Percentiles rank a stretch among this genome's conserved stretches.
phyloP scores from a whole-genome alignment of 2,329 filamentous ascomycete species.

The Verticillium tricorpus region DNA sequence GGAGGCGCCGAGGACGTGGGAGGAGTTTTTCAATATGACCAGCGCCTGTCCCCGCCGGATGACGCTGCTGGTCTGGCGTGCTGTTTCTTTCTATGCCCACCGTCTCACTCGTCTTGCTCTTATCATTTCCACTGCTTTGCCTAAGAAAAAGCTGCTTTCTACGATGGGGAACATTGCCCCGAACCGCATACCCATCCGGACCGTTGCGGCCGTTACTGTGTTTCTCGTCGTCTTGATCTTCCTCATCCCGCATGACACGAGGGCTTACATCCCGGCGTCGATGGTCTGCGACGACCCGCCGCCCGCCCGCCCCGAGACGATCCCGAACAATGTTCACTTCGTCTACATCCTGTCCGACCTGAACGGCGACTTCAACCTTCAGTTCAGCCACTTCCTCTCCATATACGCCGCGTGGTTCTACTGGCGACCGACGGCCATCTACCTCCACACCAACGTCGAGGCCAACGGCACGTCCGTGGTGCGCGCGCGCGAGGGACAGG shows the following conservation, averaged over 20 bases:
- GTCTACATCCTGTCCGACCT: slow-evolving; percentile 17
- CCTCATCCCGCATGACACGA: background rate
- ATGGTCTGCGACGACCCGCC: background rate
- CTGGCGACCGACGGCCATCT: slow-evolving; percentile 17
- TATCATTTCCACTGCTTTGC: too few species aligned
- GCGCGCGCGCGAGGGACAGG: slow-evolving; percentile 6
- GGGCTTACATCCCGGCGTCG: background rate
- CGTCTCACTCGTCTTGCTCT: too few species aligned
- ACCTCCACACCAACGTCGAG: slow-evolving; percentile 20
- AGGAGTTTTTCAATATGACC: too few species aligned
- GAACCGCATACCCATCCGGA: background rate
- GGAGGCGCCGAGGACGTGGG: too few species aligned
- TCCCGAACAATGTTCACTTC: slow-evolving; percentile 20
- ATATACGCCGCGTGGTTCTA: slow-evolving; percentile 16
- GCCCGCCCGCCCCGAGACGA: background rate
- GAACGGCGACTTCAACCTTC: slow-evolving; percentile 13
- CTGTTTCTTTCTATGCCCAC: too few species aligned
- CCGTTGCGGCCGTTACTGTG: background rate
- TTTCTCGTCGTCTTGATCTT: background rate
- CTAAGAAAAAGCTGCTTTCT: background rate
- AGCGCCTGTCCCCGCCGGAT: too few species aligned
- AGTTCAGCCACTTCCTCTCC: slow-evolving; percentile 19
- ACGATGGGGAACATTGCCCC: background rate
- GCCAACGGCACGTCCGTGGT: slow-evolving; percentile 7
- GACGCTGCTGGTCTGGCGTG: too few species aligned